Base-by-base conservation (phyloP, 176 grass and related monocot genomes). In the Triticum urartu region DNA sequence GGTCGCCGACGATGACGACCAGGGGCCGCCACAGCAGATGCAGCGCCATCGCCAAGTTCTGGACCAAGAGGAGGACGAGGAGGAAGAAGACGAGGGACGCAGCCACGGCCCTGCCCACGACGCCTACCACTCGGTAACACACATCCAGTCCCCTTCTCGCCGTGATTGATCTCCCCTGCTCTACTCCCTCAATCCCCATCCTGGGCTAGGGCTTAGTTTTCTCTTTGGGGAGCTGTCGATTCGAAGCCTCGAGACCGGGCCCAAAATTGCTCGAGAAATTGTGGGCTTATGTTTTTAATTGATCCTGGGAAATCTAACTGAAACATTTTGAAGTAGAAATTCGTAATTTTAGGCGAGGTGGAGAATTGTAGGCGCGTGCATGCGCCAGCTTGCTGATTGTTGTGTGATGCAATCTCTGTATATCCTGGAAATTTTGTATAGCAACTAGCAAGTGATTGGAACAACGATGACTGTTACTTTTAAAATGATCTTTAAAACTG, bases 1-100 rank as follows among this genome's bases (percentile, higher is more conserved):
- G 86, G 80, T 92, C 81, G 90, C 92, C 84, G 92, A 82, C 30
- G 91, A 91, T 58, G 93, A 90, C 36, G 84, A 92, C 78, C 85
- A 70, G 40, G n/a, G 24, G 22, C 45, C 78, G 35, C 48, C 77
- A 62, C 81, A 75, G 35, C 77, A 22, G 47, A 81, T 26, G 78
- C 79, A 68, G 32, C 84, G 18, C 76, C 81, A 68, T 63, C 77
- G 68, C 35, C 72, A 81, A 28, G 75, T 52, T 47, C 45, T 68
- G 18, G 81, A 82, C 12, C 83, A 86, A 21, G 81, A 87, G 28
- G 78, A 70, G 14, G 84, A 90, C 5, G 70, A 83, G 0, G 80
- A 87, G 33, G 90, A 82, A 33, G 90, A 83, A 11, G 84, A 79
- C 36, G 72, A 87, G 52, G 83, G 79, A 33, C 83, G 71, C 58